Evolutionary conservation across 345 rosid species (phyloP).

Genomic region (Garcia nutans): DNA sequence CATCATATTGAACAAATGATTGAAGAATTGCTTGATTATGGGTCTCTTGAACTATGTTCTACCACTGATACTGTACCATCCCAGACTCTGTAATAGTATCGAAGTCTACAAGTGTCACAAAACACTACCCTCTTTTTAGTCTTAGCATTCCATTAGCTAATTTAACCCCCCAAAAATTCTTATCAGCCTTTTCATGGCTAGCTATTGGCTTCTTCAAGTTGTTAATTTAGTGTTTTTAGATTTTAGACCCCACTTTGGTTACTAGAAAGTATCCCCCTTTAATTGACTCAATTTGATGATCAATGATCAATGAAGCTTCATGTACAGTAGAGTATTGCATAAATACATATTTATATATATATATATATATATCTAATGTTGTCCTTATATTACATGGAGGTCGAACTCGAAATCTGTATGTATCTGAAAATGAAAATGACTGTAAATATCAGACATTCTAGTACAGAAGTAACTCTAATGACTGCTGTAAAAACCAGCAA

Average conservation of each 20-base stretch:
- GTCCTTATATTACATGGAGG: background rate
- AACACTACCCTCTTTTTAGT: background rate
- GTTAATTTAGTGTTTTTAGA: constrained; percentile 14
- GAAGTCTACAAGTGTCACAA: background rate
- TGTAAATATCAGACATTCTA: background rate
- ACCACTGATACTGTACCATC: constrained; percentile 31
- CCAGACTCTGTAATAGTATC: constrained; percentile 32
- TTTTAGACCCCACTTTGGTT: constrained; percentile 1
- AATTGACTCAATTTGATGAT: constrained; percentile 25
- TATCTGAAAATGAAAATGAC: background rate
- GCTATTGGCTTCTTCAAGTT: constrained; percentile 3
- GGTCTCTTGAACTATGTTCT: constrained; percentile 77
- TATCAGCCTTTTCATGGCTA: constrained; percentile 11
- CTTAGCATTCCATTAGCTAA: constrained; percentile 30
- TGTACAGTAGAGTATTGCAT: constrained; percentile 39
- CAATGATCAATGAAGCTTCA: constrained; percentile 4
- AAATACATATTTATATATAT: background rate
- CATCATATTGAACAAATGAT: constrained; percentile 97
- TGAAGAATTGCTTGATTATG: constrained; percentile 76
- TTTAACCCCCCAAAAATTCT: constrained; percentile 33
- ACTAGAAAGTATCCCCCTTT: constrained; percentile 13
- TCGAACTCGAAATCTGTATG: no score
- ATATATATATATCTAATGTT: constrained; percentile 12
- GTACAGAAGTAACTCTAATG: background rate
- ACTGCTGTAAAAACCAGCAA: background rate